phyloP scores from a whole-genome alignment of 2,329 filamentous ascomycete species.

The Colletotrichum eleusines region DNA sequence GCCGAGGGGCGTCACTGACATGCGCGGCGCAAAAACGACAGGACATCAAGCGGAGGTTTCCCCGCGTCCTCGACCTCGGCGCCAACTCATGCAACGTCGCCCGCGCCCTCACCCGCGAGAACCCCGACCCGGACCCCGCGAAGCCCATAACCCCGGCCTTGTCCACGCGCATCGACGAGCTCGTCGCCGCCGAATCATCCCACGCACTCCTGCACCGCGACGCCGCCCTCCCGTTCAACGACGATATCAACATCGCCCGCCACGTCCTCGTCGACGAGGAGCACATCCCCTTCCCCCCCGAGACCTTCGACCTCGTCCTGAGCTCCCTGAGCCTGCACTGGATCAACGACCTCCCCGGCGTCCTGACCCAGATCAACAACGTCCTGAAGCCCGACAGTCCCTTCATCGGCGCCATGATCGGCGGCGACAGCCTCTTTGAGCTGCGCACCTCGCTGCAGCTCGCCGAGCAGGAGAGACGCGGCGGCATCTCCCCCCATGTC shows the following conservation, averaged over 20 bases:
- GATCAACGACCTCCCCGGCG: conserved; percentile 94
- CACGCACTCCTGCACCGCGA: conserved; percentile 84
- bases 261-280: conserved; percentile 82
- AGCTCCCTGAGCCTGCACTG: conserved; percentile 93
- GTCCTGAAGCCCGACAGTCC: conserved; percentile 90
- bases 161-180: conserved; percentile 75
- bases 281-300: conserved; percentile 80
- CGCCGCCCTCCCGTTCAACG: conserved; percentile 78
- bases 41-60: conserved; percentile 93
- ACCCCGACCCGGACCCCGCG: conserved; percentile 71
- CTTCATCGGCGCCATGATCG: conserved; percentile 96
- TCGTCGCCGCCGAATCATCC: conserved; percentile 88
- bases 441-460: conserved; percentile 93
- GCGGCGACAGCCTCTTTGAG: conserved; percentile 94
- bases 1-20: neutral
- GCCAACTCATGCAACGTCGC: conserved; percentile 97
- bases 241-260: conserved; percentile 77
- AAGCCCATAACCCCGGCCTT: conserved; percentile 74
- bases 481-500: conserved; percentile 91
- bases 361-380: conserved; percentile 86
- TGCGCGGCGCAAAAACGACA: conserved; percentile 51
- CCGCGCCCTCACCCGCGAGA: conserved; percentile 78
- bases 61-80: conserved; percentile 88
- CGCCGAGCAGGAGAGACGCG: conserved; percentile 88
- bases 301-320: conserved; percentile 89